Evolutionary conservation across 768 basidiomycete genomes (phyloP).

Genomic region (Kwoniella europaea): DNA sequence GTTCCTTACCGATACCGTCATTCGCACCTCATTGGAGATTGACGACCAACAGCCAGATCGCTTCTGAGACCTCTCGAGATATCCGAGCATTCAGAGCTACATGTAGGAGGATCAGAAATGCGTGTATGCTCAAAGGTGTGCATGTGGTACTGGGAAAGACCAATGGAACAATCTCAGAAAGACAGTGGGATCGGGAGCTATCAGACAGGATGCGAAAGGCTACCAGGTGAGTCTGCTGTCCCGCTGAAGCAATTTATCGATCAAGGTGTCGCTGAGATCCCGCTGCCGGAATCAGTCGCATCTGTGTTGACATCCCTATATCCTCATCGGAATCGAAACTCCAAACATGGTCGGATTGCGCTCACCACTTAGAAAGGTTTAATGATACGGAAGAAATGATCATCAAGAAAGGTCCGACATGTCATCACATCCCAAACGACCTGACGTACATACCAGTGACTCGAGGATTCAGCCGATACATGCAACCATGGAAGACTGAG

Average conservation of each 20-base stretch:
- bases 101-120: background rate
- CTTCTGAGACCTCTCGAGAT: background rate
- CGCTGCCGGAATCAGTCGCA: too few relatives aligned
- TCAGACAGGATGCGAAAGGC: too few relatives aligned
- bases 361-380: background rate
- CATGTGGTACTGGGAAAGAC: background rate
- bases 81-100: background rate
- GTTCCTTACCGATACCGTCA: conserved; percentile 5
- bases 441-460: too few relatives aligned
- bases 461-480: too few relatives aligned
- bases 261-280: too few relatives aligned
- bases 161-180: too few relatives aligned
- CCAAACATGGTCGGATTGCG: background rate
- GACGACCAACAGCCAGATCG: background rate
- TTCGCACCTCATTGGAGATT: conserved; percentile 18
- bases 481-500: too few relatives aligned
- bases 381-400: background rate
- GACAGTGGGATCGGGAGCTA: too few relatives aligned
- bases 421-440: background rate
- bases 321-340: too few relatives aligned
- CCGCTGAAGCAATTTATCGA: too few relatives aligned
- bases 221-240: too few relatives aligned
- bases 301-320: too few relatives aligned
- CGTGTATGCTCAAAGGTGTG: background rate
- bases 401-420: background rate